Base-by-base conservation (phyloP, 1,284 basidiomycete genomes). In the Schizopora paradoxa region DNA sequence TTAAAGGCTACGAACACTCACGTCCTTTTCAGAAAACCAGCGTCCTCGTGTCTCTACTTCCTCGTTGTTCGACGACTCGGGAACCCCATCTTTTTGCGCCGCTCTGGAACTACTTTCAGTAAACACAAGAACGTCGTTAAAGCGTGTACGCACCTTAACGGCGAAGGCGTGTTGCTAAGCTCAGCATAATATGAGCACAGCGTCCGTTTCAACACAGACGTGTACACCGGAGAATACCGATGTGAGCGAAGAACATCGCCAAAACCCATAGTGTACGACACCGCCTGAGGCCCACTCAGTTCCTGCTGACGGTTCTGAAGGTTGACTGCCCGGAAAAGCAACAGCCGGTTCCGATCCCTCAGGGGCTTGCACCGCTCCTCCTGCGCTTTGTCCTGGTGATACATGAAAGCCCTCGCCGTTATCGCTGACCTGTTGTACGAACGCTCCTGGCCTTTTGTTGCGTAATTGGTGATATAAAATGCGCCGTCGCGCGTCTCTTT, bases 391-490 rank as follows among this genome's bases (percentile, higher is more conserved):
- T n/a, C n/a, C 14, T 35, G 18, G 10, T 35, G 10, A 10, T 35
- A 35, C 33, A n/a, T 7, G 8, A 35, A 35, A 10, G 10, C 33
- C 3, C 14, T 6, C 3, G 33, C 33, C 3, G 22, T 6, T 13
- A 35, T 3, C 11, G 33, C 33, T 2, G 33, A 35, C 3, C 14
- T 10, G 22, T 35, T 35, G 33, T 13, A n/a, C 6, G 33, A 10
- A 6, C 28, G 10, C 23, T 39, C 5, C 41, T 54, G 51, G 22
- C 43, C 55, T 43, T 63, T 63, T 0, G 56, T 49, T 1, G 46
- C 44, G 40, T 70, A 70, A 0, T 4, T 35, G 0, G 58, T 61
- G 4, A 63, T 42, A 37, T 69, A 69, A 25, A 44, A 66, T 0
- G 54, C 42, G 1, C 56, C 26, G 10, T 56, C 36, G 37, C 48